Conservation (phyloP, 108 stramenopile genomes). For the Hondaea fermentalgiana region DNA sequence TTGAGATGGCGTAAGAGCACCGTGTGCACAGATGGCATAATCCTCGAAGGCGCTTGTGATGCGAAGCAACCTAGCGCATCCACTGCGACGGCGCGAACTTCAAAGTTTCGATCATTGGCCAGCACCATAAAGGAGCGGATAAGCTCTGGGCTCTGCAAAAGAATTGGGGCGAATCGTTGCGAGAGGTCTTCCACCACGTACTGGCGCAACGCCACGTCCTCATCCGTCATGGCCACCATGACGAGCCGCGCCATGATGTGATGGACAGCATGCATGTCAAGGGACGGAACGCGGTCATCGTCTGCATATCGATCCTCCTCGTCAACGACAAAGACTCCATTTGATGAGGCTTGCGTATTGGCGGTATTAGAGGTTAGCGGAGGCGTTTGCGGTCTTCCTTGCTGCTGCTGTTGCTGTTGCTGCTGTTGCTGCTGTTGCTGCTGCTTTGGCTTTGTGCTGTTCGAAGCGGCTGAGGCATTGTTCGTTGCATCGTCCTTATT, state of each 20-base stretch:
- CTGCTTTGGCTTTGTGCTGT: too few relatives aligned
- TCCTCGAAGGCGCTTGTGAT: not conserved
- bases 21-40: not conserved
- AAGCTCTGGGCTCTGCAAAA: not conserved
- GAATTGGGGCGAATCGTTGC: not conserved
- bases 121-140: not conserved
- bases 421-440: too few relatives aligned
- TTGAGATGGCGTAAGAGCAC: not conserved
- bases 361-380: not conserved
- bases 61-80: not conserved
- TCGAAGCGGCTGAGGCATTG: too few relatives aligned
- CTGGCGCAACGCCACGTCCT: not conserved
- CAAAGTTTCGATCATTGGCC: not conserved
- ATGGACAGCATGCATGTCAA: not conserved
- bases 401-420: not conserved
- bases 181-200: not conserved
- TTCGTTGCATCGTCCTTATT: too few relatives aligned
- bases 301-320: not conserved
- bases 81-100: not conserved
- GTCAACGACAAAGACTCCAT: too few relatives aligned
- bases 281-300: not conserved
- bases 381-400: not conserved
- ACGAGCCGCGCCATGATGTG: not conserved
- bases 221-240: constrained; percentile 12
- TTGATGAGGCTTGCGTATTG: too few relatives aligned